Conservation (phyloP, 345 rosid genomes). For the Carallia pectinifolia region DNA sequence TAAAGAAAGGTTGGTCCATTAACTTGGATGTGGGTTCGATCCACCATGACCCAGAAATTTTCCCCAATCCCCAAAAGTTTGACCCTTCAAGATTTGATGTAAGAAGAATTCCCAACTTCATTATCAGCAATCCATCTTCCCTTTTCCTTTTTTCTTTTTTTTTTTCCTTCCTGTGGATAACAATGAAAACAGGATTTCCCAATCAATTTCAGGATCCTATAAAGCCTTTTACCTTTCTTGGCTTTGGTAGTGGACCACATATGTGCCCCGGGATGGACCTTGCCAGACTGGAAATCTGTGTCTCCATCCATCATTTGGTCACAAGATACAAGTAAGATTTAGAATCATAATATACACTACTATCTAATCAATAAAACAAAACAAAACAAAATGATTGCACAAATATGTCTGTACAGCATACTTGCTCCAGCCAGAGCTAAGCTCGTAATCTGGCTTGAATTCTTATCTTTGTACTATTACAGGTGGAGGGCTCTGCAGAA, state of each 20-base stretch:
- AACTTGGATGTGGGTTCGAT: slow-evolving; percentile 72
- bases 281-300: slow-evolving; percentile 60
- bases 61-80: slow-evolving; percentile 45
- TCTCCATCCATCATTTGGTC: slow-evolving; percentile 62
- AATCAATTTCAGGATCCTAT: slow-evolving; percentile 37
- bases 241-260: slow-evolving; percentile 66
- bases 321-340: slow-evolving; percentile 56
- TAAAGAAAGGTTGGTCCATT: slow-evolving; percentile 60
- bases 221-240: slow-evolving; percentile 55
- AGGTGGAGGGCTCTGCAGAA: slow-evolving; percentile 58
- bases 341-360: neutral
- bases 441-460: no score
- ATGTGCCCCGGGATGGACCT: slow-evolving; percentile 73
- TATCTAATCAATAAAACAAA: neutral
- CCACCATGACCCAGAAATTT: slow-evolving; percentile 54
- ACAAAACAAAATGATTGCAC: neutral
- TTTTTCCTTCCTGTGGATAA: neutral
- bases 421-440: neutral
- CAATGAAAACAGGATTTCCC: neutral
- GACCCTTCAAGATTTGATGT: slow-evolving; percentile 59
- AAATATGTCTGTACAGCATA: no score
- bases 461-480: neutral
- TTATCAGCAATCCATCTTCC: neutral
- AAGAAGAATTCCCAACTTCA: slow-evolving; percentile 9
- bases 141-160: neutral